Conservation (phyloP, 352 stramenopile species). For the Phytophthora foliorum region DNA sequence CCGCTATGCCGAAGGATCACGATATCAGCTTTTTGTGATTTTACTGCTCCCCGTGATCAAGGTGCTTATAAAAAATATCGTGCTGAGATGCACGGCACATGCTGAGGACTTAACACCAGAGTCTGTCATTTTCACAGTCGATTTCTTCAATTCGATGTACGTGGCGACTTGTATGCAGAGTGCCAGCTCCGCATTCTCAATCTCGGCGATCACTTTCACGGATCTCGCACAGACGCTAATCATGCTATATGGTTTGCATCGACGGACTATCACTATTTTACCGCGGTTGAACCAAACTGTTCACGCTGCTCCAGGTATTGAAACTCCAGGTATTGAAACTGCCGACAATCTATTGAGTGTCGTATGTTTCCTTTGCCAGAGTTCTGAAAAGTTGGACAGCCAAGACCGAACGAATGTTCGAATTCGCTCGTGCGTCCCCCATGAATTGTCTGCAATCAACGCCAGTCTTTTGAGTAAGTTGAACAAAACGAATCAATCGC, state of each 20-base stretch:
- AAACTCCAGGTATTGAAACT: background rate
- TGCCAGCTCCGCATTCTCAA: constrained; percentile 12
- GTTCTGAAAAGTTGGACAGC: constrained; percentile 8
- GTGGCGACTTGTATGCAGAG: constrained; percentile 37
- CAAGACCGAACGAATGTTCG: constrained; percentile 2
- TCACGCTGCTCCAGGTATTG: background rate
- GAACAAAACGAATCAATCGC: background rate
- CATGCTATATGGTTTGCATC: constrained; percentile 23
- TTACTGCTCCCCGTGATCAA: constrained; percentile 46
- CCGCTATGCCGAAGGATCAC: constrained; percentile 4
- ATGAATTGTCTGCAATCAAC: constrained; percentile 9
- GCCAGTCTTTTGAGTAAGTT: constrained; percentile 15
- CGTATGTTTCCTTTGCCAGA: constrained; percentile 12
- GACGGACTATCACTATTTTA: background rate
- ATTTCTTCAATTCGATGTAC: constrained; percentile 43
- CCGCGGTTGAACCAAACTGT: background rate
- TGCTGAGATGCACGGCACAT: constrained; percentile 19
- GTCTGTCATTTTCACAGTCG: constrained; percentile 35
- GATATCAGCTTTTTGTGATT: constrained; percentile 27
- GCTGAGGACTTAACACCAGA: constrained; percentile 31
- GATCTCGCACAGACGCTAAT: constrained; percentile 21
- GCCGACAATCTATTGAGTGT: background rate
- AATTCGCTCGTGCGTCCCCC: constrained; percentile 20
- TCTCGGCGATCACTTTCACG: constrained; percentile 18
- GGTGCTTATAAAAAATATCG: constrained; percentile 33